Evolutionary conservation across 208 protist species (phyloP).

Genomic region (Polymyxa betae): DNA sequence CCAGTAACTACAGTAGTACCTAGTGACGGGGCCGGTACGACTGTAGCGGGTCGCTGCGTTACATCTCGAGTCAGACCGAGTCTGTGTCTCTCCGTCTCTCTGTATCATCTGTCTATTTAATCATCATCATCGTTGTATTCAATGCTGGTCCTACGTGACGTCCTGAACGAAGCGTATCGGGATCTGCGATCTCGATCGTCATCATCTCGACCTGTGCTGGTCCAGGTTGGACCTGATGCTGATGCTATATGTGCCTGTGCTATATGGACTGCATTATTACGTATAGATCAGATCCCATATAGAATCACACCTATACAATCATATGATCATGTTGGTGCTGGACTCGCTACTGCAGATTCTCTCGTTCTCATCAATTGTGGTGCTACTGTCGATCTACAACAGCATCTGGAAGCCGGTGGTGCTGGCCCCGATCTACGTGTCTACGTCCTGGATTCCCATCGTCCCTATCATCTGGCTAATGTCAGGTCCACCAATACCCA

Average conservation of each 20-base stretch:
- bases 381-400: slow-evolving; percentile 21
- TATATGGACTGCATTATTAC: slow-evolving; percentile 12
- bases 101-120: no score
- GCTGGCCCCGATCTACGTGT: slow-evolving; percentile 23
- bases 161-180: not conserved
- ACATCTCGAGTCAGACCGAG: no score
- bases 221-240: not conserved
- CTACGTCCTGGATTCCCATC: slow-evolving; percentile 54
- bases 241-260: not conserved
- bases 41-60: no score
- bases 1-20: no score
- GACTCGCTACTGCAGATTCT: not conserved
- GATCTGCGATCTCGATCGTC: not conserved
- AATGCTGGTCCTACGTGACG: slow-evolving; percentile 25
- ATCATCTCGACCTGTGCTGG: not conserved
- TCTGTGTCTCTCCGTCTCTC: no score
- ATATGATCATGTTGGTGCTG: not conserved
- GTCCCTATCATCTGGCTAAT: slow-evolving; percentile 55
- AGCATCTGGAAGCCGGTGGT: not conserved
- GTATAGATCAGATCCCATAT: slow-evolving; percentile 32
- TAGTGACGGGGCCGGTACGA: no score
- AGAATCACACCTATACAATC: not conserved
- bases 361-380: slow-evolving; percentile 57
- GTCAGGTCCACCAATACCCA: not conserved
- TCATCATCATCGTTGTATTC: not conserved